Evolutionary conservation across 441 rosid genomes (phyloP), one percentile per base, ranked within the genome.

Genomic region (Eruca vesicaria): DNA sequence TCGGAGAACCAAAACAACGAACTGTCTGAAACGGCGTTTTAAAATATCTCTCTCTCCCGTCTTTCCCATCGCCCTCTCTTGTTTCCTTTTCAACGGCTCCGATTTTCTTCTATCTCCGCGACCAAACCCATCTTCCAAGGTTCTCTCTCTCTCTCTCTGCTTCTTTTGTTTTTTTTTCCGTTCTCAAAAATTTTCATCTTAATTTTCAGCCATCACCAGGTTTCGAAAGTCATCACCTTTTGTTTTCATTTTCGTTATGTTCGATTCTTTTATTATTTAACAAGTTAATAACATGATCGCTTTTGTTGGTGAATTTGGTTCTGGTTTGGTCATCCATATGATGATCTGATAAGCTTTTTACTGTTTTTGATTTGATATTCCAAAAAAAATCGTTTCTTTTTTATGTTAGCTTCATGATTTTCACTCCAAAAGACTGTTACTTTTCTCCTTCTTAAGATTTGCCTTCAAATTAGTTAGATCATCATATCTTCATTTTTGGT

Each of bases 1-100:
- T 60, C 76, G 50, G 80, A 71, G 18, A 65, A 15, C 9, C 55
- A 12, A 41, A 16, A 50, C 69, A 12, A 59, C 69, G 73, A n/a
- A 29, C 73, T 66, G 77, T 67, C 69, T 67, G 76, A 77, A 76
- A 69, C 79, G 65, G 28, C 71, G 63, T 77, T n/a, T 43, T 66
- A 14, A n/a, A 36, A 32, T 6, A 7, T 32, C 9, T 26, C 53
- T 45, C 52, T 28, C 69, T 10, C 68, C 80, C 77, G 80, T 28
- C 77, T 77, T 58, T 20, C 2, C 11, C 15, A 18, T 33, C 26
- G 7, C 26, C 35, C 66, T 35, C 5, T 38, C 14, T 9, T n/a
- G 16, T 19, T 26, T 26, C 6, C 6, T 29, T 29, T 29, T 52
- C 70, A 77, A 77, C 73, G 77, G 76, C 80, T 72, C 28, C 68